Base-by-base conservation (phyloP, 345 rosid species). In the Dimocarpus longan region DNA sequence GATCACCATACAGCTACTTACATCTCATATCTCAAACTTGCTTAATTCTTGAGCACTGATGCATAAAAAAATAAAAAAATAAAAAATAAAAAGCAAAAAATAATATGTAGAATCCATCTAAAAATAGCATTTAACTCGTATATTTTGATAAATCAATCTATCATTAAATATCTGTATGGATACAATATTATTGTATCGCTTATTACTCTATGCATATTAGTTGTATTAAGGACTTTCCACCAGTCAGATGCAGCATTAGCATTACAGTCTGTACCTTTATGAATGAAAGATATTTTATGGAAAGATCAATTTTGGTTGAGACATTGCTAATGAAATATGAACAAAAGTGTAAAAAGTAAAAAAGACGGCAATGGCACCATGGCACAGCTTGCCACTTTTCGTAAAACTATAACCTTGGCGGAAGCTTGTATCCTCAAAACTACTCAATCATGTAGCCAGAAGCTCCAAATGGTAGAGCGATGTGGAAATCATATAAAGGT, bases 361-460 rank as follows among this genome's bases (percentile, higher is more conserved):
- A 21, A 16, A 60, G 67, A 15, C 21, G 26, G 13, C 39, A 74
- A 22, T 56, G 39, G 19, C 50, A 73, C 22, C 7, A 3, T 16
- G 26, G 59, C 19, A 56, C 22, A 10, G 3, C 42, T 24, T 59
- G 37, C n/a, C 62, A 15, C 57, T 74, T 26, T 15, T 8, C 21
- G 11, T 6, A 11, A 54, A 76, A 52, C 52, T 16, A 65, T 52
- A 28, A 54, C 6, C 32, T 60, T 5, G 48, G 52, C 11, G 28
- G 78, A 59, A 68, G 81, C 26, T 65, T 50, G 75, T 50, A 73
- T 19, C 66, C 56, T 15, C 13, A 6, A 39, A 39, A 64, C 8
- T 3, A 21, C 19, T 19, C 28, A 60, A 18, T 18, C 22, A 24
- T 16, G 24, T 64, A 21, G 60, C 19, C 7, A 1, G 19, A 70